Conservation (phyloP, 2,329 filamentous ascomycete species). For the Talaromyces sp. region DNA sequence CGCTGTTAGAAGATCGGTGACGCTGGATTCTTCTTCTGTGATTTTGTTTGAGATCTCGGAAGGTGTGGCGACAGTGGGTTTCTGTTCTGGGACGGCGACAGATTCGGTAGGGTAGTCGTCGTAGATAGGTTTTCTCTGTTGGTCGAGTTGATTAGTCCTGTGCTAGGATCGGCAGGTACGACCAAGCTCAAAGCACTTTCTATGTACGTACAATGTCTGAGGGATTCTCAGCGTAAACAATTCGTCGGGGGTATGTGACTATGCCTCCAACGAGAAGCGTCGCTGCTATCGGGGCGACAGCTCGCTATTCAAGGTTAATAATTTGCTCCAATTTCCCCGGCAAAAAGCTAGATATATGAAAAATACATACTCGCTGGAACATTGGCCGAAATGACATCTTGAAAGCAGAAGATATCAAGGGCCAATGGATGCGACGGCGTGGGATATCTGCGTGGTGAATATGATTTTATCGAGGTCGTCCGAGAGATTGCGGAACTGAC, state of each 20-base stretch:
- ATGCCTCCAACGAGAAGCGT: slow-evolving; percentile 41
- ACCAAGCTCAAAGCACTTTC: background rate
- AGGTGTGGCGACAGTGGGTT: slow-evolving; percentile 20
- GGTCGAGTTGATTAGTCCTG: slow-evolving; percentile 16
- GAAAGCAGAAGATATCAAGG: slow-evolving; percentile 23
- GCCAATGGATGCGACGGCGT: slow-evolving; percentile 26
- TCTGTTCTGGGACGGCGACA: slow-evolving; percentile 26
- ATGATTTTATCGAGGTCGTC: slow-evolving; percentile 24
- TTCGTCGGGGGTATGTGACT: slow-evolving; percentile 37
- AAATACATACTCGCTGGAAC: slow-evolving; percentile 37
- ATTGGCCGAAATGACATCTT: slow-evolving; percentile 43
- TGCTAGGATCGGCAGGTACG: background rate
- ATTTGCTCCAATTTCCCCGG: background rate
- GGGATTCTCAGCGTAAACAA: slow-evolving; percentile 43
- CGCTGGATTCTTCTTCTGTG: slow-evolving; percentile 57
- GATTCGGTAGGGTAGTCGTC: slow-evolving; percentile 37
- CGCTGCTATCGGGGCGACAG: slow-evolving; percentile 40
- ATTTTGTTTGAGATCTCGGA: slow-evolving; percentile 21
- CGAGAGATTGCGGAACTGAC: slow-evolving; percentile 16
- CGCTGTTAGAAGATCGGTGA: slow-evolving; percentile 81
- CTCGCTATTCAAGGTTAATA: slow-evolving; percentile 36
- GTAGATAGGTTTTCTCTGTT: slow-evolving; percentile 45
- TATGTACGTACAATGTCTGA: slow-evolving; percentile 31
- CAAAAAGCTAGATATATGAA: slow-evolving; percentile 15
- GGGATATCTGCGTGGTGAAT: slow-evolving; percentile 24